Conservation (phyloP, 345 rosid genomes). For the Populus nigra region DNA sequence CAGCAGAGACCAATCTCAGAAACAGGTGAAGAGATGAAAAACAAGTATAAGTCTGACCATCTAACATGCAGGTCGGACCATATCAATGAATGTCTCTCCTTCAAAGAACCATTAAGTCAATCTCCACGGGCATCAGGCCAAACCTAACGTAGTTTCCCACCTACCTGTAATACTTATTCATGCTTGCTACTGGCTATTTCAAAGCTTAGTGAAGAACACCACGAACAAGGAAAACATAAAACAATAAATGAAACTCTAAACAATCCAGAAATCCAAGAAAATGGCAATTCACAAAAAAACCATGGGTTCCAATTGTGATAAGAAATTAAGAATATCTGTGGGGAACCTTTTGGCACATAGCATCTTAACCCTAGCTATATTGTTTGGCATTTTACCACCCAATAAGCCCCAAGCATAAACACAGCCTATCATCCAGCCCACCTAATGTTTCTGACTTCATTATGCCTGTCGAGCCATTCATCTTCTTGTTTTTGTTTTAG, state of each 20-base stretch:
- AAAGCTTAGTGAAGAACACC: neutral
- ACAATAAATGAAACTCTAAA: neutral
- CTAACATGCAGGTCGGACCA: neutral
- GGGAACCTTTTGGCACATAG: neutral
- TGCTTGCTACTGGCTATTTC: neutral
- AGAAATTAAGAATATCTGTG: neutral
- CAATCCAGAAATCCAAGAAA: neutral
- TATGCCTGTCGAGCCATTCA: neutral
- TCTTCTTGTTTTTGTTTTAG: neutral
- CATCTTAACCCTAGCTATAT: neutral
- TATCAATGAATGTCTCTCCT: neutral
- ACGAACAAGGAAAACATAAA: neutral
- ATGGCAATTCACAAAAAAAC: neutral
- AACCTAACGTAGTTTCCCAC: neutral
- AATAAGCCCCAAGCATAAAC: neutral
- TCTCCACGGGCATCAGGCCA: neutral
- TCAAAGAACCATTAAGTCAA: neutral
- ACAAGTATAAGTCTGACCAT: neutral
- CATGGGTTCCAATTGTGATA: neutral
- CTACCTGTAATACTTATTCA: neutral
- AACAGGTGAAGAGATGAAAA: neutral
- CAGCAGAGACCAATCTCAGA: neutral
- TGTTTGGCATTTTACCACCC: neutral
- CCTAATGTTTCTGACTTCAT: too few relatives aligned
- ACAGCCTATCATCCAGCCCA: neutral